Evolutionary conservation across 1,284 basidiomycete genomes (phyloP).

Genomic region (Apiotrichum gracile): DNA sequence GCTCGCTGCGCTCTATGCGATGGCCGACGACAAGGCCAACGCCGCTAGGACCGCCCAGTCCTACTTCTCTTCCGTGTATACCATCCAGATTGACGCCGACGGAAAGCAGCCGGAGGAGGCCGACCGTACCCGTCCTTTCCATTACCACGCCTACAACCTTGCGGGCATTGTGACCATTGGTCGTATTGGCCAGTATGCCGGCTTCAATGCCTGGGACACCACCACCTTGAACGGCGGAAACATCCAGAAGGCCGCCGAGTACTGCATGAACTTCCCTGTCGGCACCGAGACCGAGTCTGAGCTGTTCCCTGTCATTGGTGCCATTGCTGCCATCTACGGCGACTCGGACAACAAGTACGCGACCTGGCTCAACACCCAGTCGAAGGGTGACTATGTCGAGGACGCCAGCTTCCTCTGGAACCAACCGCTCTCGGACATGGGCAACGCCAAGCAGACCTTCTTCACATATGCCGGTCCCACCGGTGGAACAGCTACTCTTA

Average conservation of each 20-base stretch:
- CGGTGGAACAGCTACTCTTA: constrained; percentile 5
- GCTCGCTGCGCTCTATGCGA: constrained; percentile 27
- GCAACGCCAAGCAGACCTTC: background rate
- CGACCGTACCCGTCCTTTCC: constrained; percentile 35
- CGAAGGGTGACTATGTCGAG: constrained; percentile 20
- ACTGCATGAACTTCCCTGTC: constrained; percentile 19
- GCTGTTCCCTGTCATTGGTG: constrained; percentile 22
- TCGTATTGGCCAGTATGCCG: constrained; percentile 14
- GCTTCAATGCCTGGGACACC: constrained; percentile 20
- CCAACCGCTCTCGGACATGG: constrained; percentile 15
- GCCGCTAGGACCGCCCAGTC: constrained; percentile 19
- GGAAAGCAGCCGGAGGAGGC: constrained; percentile 34
- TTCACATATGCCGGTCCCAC: constrained; percentile 4
- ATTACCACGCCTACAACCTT: constrained; percentile 41
- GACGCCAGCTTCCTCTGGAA: constrained; percentile 24
- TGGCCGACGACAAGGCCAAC: constrained; percentile 23
- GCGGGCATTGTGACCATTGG: constrained; percentile 23
- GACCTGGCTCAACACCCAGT: constrained; percentile 16
- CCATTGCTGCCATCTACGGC: constrained; percentile 28
- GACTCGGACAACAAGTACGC: constrained; percentile 31
- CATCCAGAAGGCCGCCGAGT: constrained; percentile 18
- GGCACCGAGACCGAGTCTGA: constrained; percentile 6
- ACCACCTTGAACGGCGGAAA: background rate
- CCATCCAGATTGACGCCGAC: constrained; percentile 27
- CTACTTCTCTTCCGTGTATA: constrained; percentile 28